Base-by-base conservation (phyloP, 352 stramenopile genomes). In the Pythium volutum region DNA sequence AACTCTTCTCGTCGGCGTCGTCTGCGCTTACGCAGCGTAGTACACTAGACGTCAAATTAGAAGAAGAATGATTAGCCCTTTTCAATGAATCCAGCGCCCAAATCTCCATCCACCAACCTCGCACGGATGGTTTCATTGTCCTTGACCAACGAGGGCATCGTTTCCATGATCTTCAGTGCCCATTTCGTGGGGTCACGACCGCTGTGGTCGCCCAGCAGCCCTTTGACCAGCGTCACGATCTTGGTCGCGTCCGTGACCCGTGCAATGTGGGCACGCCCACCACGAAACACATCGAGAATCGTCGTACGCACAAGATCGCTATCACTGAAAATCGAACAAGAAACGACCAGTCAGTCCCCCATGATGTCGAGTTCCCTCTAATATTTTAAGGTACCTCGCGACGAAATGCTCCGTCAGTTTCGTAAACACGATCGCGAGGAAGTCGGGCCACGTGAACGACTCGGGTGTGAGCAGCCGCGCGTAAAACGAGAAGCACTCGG, bases 401-500 rank as follows among this genome's bases (percentile, higher is more conserved):
- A 70, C 57, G 59, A 79, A 88, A 47, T 86, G 74, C 42, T 88
- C 78, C 9, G 70, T 72, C 16, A 88, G 31, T 48, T 86, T 85
- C 2, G 74, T 76, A 42, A 74, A 80, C 10, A 84, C 74, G 4
- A 70, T 73, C 15, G 76, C 65, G 0, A 88, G 68, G 57, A 88
- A 88, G 64, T 88, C 78, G 34, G 78, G 78, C 74, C 74, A 88
- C n/a, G 66, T 53, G 66, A 84, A 82, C 15, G 78, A 76, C 55
- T 88, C 78, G 18, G 71, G 64, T 6, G 78, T 84, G 48, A 85
- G 75, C 9, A 88, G 68, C 20, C 75, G 59, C 26, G 69, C 39
- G 60, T 84, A 85, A 60, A 84, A 88, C 51, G 68, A 42, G 33
- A 88, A 72, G 58, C 74, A 79, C 59, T 87, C 77, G 31, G 61